Base-by-base conservation (phyloP, 495 filamentous ascomycete species). In the Aspergillus homomorphus region DNA sequence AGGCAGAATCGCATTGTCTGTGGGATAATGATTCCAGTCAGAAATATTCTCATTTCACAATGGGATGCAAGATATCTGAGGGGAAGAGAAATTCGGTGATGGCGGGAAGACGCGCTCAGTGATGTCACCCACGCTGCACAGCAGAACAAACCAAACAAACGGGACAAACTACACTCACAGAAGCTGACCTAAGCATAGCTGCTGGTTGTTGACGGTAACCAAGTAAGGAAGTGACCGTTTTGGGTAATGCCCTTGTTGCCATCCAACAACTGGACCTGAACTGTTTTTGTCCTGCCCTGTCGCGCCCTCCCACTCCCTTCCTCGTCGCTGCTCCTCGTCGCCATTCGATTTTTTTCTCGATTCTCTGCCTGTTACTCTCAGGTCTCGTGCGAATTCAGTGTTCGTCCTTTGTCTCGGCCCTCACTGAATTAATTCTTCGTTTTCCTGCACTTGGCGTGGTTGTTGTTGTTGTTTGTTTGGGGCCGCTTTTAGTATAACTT, bases 401-500 rank as follows among this genome's bases (percentile, higher is more conserved):
- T 14, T n/a, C 7, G 54, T 55, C 38, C 41, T 52, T 46, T 15
- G 38, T 43, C 48, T 41, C 22, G 18, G 53, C 30, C 52, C 44
- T 44, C 21, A 24, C 52, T 57, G 49, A 22, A 48, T 8, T 48
- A 41, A 49, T 22, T 30, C 20, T 57, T 30, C 28, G 28, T 57
- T 30, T 38, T 51, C 48, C 53, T n/a, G 48, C 52, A 55, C 56
- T 65, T 63, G 60, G 64, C 66, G 61, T 59, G 59, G 59, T 48
- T 58, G 33, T 58, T 53, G 58, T 54, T 63, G 59, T 70, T 67
- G 62, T 71, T 74, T 69, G 63, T 69, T 69, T 69, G 60, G 66
- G 62, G 54, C 45, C 24, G 57, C 22, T 38, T 57, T 62, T 64
- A 64, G 58, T 64, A 62, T 66, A 63, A 57, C 43, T 48, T 63